A percentile compares a stretch with the other conserved stretches of the same genome.
Conservation (phyloP, 495 filamentous ascomycete genomes). For the Penicillium subrubescens region DNA sequence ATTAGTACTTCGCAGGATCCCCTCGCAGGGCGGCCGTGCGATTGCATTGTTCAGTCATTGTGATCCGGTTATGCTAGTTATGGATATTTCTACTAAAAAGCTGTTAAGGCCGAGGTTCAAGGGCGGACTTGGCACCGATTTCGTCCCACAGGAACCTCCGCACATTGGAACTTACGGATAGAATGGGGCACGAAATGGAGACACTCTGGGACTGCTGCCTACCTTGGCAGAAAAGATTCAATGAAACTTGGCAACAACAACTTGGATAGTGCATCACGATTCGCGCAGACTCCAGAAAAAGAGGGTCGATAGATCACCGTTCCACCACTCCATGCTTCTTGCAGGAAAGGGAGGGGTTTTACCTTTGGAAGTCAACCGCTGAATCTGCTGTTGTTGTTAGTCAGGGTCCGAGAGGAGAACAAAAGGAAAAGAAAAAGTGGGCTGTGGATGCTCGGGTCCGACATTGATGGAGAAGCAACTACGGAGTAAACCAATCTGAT, state of each 20-base stretch:
- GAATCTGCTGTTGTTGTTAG: neutral
- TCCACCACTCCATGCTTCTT: constrained; percentile 1
- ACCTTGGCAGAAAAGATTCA: constrained; percentile 8
- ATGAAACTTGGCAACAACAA: constrained; percentile 1
- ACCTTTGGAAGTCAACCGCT: neutral
- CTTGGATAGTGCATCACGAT: neutral
- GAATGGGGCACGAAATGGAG: neutral
- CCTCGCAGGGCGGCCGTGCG: neutral
- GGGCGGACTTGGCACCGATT: neutral
- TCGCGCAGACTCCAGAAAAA: neutral
- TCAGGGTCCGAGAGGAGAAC: neutral
- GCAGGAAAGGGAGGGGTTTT: neutral
- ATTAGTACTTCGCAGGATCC: constrained; percentile 1
- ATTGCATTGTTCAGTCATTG: neutral
- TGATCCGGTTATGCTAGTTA: neutral
- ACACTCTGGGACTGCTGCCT: constrained; percentile 9
- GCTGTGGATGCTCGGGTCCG: constrained; percentile 2
- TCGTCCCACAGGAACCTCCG: neutral
- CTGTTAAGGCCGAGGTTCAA: constrained; percentile 15
- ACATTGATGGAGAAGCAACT: constrained; percentile 3
- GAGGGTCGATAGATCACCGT: constrained; percentile 5
- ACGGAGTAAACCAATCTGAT: neutral
- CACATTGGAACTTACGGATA: no score
- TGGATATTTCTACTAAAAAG: neutral
- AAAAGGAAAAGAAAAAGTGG: constrained; percentile 8